phyloP scores from a whole-genome alignment of 306 rosid genomes.

The Malus orientalis region DNA sequence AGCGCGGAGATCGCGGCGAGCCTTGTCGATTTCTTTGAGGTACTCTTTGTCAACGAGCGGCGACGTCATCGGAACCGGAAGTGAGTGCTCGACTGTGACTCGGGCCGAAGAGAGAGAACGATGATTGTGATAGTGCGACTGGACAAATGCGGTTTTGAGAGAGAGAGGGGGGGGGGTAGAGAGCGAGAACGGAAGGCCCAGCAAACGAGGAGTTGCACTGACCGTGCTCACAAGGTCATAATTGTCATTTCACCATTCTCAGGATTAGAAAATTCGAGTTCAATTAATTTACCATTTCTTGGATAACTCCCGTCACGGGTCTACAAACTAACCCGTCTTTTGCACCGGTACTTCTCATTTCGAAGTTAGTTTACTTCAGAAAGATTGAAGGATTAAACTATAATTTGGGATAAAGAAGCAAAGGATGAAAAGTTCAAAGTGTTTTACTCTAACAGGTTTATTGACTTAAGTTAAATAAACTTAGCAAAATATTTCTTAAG shows the following conservation, averaged over 20 bases:
- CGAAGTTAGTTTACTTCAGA: too few species aligned
- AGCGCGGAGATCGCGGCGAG: constrained; percentile 89
- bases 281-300: too few species aligned
- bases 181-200: background rate
- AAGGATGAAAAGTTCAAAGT: too few species aligned
- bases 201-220: background rate
- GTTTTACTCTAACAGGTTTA: too few species aligned
- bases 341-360: too few species aligned
- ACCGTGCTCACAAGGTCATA: background rate
- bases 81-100: background rate
- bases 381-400: too few species aligned
- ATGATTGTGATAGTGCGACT: background rate
- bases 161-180: background rate
- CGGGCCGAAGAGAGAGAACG: background rate
- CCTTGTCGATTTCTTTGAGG: constrained; percentile 65
- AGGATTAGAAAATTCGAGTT: too few species aligned
- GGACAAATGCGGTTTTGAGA: background rate
- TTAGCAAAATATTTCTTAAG: too few species aligned
- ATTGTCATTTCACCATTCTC: background rate
- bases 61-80: constrained; percentile 45
- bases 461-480: too few species aligned
- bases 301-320: too few species aligned
- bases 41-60: constrained; percentile 66
- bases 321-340: too few species aligned
- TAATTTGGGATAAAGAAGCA: too few species aligned